Evolutionary conservation across 169 alveolate genomes (phyloP).

Genomic region (Cryptosporidium andersoni): DNA sequence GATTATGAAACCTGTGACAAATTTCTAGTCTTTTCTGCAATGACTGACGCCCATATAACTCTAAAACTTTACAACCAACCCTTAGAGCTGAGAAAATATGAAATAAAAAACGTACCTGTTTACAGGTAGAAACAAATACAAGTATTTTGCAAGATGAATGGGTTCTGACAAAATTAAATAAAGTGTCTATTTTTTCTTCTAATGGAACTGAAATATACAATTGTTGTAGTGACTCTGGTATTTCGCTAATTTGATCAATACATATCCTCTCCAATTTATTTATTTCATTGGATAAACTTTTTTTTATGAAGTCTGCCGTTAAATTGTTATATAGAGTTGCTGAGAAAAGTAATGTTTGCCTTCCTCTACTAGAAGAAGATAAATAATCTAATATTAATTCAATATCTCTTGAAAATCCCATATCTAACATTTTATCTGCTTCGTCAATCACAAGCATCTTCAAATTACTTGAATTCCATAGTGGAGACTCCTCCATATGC

Average conservation of each 20-base stretch:
- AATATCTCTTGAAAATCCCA: conserved; percentile 90
- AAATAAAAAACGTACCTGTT: conserved; percentile 86
- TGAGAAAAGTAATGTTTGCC: conserved; percentile 90
- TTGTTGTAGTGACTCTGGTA: conserved; percentile 80
- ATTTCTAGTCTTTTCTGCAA: conserved; percentile 68
- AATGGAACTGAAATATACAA: conserved; percentile 85
- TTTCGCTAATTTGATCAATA: conserved; percentile 38
- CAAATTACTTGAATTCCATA: conserved; percentile 84
- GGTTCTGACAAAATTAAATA: conserved; percentile 90
- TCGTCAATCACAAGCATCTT: conserved; percentile 87
- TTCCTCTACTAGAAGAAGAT: conserved; percentile 76
- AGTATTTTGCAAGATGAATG: conserved; percentile 87
- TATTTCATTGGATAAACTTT: conserved; percentile 73
- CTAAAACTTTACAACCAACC: conserved; percentile 74
- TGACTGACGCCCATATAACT: conserved; percentile 76
- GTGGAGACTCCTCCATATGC: conserved; percentile 92
- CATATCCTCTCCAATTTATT: conserved; percentile 60
- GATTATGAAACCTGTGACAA: conserved; percentile 29
- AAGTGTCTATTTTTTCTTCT: conserved; percentile 88
- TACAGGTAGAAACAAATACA: conserved; percentile 91
- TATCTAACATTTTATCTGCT: conserved; percentile 84
- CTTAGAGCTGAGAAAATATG: conserved; percentile 37
- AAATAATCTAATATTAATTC: conserved; percentile 84
- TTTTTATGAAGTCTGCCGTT: conserved; percentile 71
- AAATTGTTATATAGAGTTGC: conserved; percentile 87